Evolutionary conservation across 805 yeast species (phyloP).

Genomic region (Grigorovia transvaalensis): DNA sequence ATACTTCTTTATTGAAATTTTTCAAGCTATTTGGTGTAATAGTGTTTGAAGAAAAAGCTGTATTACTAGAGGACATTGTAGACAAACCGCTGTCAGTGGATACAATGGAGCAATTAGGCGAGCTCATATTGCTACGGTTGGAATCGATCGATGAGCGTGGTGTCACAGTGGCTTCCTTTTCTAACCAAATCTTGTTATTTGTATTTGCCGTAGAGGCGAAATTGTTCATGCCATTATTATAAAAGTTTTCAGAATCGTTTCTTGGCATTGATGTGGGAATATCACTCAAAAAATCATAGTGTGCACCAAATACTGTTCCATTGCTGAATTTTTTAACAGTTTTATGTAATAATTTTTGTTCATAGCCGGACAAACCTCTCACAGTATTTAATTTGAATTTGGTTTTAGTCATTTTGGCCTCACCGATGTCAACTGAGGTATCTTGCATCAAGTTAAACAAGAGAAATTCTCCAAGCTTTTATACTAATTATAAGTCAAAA

Average conservation of each 20-base stretch:
- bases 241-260: no score
- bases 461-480: no score
- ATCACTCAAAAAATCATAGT: neutral
- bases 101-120: neutral
- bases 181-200: slow-evolving; percentile 8
- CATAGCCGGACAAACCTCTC: slow-evolving; percentile 19
- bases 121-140: neutral
- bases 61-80: neutral
- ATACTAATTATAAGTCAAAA: no score
- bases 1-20: slow-evolving; percentile 7
- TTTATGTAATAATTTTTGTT: slow-evolving; percentile 18
- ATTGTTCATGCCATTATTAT: slow-evolving; percentile 5
- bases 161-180: slow-evolving; percentile 20
- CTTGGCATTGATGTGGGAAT: neutral
- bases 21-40: neutral
- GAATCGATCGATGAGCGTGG: slow-evolving; percentile 11
- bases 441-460: no score
- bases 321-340: slow-evolving; percentile 16
- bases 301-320: slow-evolving; percentile 21
- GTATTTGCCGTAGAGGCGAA: neutral
- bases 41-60: neutral
- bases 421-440: no score
- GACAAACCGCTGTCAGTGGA: neutral
- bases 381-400: slow-evolving; percentile 11
- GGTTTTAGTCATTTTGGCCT: neutral